These are phyloP conservation scores for Alternaria arbusti DNA, from an alignment of 2,329 filamentous ascomycete genomes.

Conservation along the genomic window DNA sequence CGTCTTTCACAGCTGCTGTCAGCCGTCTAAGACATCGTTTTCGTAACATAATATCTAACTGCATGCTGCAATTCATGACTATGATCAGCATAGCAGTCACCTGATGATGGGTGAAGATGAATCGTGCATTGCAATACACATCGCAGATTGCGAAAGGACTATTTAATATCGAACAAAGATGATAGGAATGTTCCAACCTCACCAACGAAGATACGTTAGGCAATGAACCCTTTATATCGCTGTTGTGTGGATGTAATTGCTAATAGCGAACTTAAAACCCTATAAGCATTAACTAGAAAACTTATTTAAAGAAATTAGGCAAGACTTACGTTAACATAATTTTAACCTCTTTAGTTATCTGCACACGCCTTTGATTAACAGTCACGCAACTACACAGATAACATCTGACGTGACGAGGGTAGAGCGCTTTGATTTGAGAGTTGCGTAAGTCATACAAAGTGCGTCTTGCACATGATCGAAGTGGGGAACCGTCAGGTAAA, in stretches of 20 bases:
- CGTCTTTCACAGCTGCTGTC: background rate
- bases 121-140: background rate
- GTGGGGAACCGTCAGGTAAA: conserved; percentile 22
- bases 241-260: background rate
- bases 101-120: accelerated
- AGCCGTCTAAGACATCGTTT: background rate
- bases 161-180: background rate
- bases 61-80: background rate
- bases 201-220: background rate
- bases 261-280: background rate
- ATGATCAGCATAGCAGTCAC: background rate
- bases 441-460: conserved; percentile 28
- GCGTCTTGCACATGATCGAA: conserved; percentile 23
- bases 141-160: background rate
- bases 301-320: background rate
- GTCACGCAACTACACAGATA: background rate
- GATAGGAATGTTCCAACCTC: background rate
- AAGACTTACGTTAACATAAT: background rate
- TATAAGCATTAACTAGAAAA: accelerated
- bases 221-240: background rate
- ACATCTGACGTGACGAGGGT: conserved; percentile 1
- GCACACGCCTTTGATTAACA: background rate
- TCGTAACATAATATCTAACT: background rate
- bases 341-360: background rate
- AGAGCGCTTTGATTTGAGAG: conserved; percentile 29